Percentiles rank a stretch among this genome's conserved stretches.
These are phyloP conservation scores for Paraphaeosphaeria sporulosa DNA, from an alignment of 2,329 filamentous ascomycete genomes.

Conservation along the genomic window DNA sequence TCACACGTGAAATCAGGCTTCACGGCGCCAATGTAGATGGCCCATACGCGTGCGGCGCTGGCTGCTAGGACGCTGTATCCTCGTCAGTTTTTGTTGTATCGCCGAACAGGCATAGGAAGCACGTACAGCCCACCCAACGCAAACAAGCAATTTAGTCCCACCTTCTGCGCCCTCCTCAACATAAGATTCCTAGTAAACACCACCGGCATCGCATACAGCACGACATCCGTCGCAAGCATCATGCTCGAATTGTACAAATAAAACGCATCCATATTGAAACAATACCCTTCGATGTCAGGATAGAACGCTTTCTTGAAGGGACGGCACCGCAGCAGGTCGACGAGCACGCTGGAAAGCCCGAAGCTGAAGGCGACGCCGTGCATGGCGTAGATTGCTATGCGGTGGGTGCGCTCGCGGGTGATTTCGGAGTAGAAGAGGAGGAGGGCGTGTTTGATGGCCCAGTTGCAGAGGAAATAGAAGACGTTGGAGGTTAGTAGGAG, in stretches of 20 bases:
- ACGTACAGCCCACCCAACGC: conserved; percentile 42
- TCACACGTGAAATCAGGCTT: conserved; percentile 38
- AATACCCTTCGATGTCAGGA: conserved; percentile 33
- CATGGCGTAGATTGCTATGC: conserved; percentile 42
- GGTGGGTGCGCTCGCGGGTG: conserved; percentile 33
- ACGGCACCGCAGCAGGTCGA: conserved; percentile 46
- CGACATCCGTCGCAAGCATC: conserved; percentile 49
- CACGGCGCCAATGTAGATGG: conserved; percentile 33
- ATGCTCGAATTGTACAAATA: conserved; percentile 48
- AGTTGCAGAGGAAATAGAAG: conserved; percentile 52
- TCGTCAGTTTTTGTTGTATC: background rate
- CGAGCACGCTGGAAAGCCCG: conserved; percentile 42
- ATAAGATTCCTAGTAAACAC: conserved; percentile 48
- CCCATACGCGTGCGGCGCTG: conserved; percentile 34
- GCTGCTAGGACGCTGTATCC: conserved; percentile 36
- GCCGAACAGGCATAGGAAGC: background rate
- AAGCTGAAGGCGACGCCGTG: conserved; percentile 46
- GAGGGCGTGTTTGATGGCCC: conserved; percentile 51
- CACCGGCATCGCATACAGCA: conserved; percentile 50
- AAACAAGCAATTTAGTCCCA: conserved; percentile 46
- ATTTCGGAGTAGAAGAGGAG: conserved; percentile 51
- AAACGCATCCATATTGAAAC: conserved; percentile 46
- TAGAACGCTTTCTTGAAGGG: conserved; percentile 47
- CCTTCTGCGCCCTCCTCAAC: conserved; percentile 38
- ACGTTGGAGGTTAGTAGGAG: conserved; percentile 34